Conservation (phyloP, 371 early-diverging fungal genomes). For the Syncephalastrum sp. region DNA sequence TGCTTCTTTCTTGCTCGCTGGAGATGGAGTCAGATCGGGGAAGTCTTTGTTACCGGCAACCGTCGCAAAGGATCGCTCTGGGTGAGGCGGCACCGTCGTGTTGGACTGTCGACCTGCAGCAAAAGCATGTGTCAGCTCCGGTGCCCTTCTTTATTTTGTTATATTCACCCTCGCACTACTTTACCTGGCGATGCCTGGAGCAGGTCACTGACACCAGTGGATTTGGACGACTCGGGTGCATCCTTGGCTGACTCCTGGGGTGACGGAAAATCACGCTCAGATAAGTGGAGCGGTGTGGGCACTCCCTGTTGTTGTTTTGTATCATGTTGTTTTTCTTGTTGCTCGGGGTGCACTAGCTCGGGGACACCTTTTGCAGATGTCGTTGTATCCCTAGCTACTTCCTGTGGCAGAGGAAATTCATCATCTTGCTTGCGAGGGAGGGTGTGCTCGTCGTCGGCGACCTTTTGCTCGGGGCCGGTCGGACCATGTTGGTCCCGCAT, state of each 20-base stretch:
- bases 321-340: background rate
- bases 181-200: constrained; percentile 8
- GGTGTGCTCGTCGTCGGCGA: no score
- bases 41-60: constrained; percentile 39
- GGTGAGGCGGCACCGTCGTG: constrained; percentile 33
- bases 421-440: constrained; percentile 8
- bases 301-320: constrained; percentile 1
- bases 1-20: constrained; percentile 2
- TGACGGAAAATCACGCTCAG: constrained; percentile 31
- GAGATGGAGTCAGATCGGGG: constrained; percentile 21
- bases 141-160: background rate
- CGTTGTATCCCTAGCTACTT: constrained; percentile 7
- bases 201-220: constrained; percentile 36
- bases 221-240: constrained; percentile 9
- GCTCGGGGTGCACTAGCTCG: constrained; percentile 20
- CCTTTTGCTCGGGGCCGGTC: no score
- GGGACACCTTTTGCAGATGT: constrained; percentile 32
- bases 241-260: constrained; percentile 22
- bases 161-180: background rate
- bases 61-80: constrained; percentile 39
- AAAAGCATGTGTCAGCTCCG: background rate
- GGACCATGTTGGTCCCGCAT: no score
- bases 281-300: constrained; percentile 5
- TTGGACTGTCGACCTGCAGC: constrained; percentile 7
- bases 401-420: constrained; percentile 38